Percentiles rank a stretch among this genome's conserved stretches.
phyloP scores from a whole-genome alignment of 257 asterid species.

The Vinca minor region DNA sequence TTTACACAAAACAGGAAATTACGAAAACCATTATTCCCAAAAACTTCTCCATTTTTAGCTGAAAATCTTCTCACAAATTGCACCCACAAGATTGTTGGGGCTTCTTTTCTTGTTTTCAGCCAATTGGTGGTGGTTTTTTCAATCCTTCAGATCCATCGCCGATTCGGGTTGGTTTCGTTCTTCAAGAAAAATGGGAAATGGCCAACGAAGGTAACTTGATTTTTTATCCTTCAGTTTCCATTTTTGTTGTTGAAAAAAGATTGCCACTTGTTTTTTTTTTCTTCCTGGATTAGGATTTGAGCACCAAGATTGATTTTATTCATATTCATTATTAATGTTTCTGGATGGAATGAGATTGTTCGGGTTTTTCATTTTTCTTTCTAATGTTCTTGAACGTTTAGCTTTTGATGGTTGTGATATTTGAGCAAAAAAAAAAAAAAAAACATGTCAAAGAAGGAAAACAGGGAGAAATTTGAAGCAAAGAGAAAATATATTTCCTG shows the following conservation, averaged over 20 bases:
- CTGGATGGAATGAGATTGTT: not conserved
- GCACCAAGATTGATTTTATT: not conserved
- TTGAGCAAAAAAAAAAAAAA: no score
- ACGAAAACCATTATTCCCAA: not conserved
- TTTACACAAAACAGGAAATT: slow-evolving; percentile 2
- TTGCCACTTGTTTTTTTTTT: slow-evolving; percentile 15
- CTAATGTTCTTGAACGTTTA: slow-evolving; percentile 4
- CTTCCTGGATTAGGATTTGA: slow-evolving; percentile 1
- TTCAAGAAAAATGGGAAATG: not conserved
- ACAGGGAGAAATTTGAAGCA: not conserved
- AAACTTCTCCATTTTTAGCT: slow-evolving; percentile 3
- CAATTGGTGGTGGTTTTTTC: slow-evolving; percentile 5
- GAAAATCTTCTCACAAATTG: not conserved
- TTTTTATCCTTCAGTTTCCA: slow-evolving; percentile 16
- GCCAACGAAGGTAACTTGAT: slow-evolving; percentile 29
- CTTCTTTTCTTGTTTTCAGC: not conserved
- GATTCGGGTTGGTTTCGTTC: slow-evolving; percentile 16
- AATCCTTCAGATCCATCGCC: slow-evolving; percentile 40
- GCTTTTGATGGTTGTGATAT: slow-evolving; percentile 6
- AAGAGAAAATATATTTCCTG: slow-evolving; percentile 11
- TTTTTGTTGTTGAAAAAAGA: slow-evolving; percentile 15
- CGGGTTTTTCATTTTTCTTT: slow-evolving; percentile 12
- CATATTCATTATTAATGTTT: not conserved
- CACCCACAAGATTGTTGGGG: slow-evolving; percentile 5
- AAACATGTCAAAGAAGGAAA: slow-evolving; percentile 1